Base-by-base conservation (phyloP, 2,329 filamentous ascomycete genomes). In the Aspergillus fumigatus region DNA sequence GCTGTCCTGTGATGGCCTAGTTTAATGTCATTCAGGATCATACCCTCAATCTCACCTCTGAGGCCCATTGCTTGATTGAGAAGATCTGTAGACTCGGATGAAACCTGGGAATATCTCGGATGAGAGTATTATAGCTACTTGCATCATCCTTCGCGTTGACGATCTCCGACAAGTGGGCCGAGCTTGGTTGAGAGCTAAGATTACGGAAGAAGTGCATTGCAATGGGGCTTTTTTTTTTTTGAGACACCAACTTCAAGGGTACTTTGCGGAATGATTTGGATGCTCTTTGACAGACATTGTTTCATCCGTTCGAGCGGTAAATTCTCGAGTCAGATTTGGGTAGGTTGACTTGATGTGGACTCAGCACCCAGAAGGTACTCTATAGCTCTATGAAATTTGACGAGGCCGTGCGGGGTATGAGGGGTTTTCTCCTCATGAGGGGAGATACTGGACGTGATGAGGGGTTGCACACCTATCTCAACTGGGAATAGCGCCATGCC, bases 351-450 rank as follows among this genome's bases (percentile, higher is more conserved):
- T 54, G 48, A 57, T 48, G 45, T 25, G 51, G 26, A 17, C 19
- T 43, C 32, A 35, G 32, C 7, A 17, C 32, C 11, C 32, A 29
- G 10, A 11, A 4, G 27, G 7, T 27, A 27, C 27, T 27, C 8
- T 6, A 4, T 32, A 32, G 3, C 29, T 32, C 29, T 35, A 4
- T 11, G 11, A 35, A 35, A 35, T 35, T 35, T 35, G 32, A 35
- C 5, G 32, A 17, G 32, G 32, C 1, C 4, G 29, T 38, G 32
- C 32, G 53, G 40, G 47, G 23, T 35, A 25, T 48, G 56, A 51
- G 50, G 26, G 26, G 50, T 11, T 10, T 3, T 23, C 57, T 54
- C 61, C 61, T 59, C 61, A 54, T 52, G 61, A 60, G 61, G 61
- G 59, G 61, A 2, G 14, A n/a, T 47, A 26, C 50, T 45, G 53